Evolutionary conservation across 805 yeast species (phyloP).

Genomic region (Middelhovenomyces tepae): DNA sequence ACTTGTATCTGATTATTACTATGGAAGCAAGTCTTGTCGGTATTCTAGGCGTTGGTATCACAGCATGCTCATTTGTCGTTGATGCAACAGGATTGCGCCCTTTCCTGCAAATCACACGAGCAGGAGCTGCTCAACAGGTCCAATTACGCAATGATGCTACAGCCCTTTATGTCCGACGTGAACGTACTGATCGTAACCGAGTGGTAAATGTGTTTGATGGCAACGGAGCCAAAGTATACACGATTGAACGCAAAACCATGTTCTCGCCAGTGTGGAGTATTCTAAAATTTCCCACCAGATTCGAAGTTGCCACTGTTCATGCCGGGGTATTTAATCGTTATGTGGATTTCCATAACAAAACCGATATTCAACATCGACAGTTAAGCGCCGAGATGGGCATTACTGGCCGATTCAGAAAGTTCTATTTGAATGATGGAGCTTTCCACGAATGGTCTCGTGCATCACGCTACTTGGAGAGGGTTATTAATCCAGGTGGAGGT

Average conservation of each 20-base stretch:
- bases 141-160: conserved; percentile 18
- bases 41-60: too few species aligned
- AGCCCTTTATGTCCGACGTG: conserved; percentile 42
- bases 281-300: conserved; percentile 35
- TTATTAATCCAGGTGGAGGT: conserved; percentile 48
- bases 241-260: conserved; percentile 43
- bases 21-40: too few species aligned
- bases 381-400: conserved; percentile 32
- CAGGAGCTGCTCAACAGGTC: conserved; percentile 4
- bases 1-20: too few species aligned
- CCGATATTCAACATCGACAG: conserved; percentile 38
- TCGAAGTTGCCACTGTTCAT: conserved; percentile 42
- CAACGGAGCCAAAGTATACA: conserved; percentile 37
- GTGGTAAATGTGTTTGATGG: conserved; percentile 42
- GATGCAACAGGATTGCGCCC: not conserved
- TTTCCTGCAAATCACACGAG: conserved; percentile 1
- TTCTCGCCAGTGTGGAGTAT: conserved; percentile 47
- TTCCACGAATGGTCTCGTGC: conserved; percentile 49
- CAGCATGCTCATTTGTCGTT: too few species aligned
- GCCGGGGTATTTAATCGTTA: conserved; percentile 40
- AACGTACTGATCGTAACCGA: conserved; percentile 37
- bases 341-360: conserved; percentile 41
- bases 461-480: conserved; percentile 42
- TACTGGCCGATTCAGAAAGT: conserved; percentile 36
- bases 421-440: conserved; percentile 44